phyloP scores from a whole-genome alignment of 2,329 filamentous ascomycete genomes.

The Atkinsonella hypoxylon region DNA sequence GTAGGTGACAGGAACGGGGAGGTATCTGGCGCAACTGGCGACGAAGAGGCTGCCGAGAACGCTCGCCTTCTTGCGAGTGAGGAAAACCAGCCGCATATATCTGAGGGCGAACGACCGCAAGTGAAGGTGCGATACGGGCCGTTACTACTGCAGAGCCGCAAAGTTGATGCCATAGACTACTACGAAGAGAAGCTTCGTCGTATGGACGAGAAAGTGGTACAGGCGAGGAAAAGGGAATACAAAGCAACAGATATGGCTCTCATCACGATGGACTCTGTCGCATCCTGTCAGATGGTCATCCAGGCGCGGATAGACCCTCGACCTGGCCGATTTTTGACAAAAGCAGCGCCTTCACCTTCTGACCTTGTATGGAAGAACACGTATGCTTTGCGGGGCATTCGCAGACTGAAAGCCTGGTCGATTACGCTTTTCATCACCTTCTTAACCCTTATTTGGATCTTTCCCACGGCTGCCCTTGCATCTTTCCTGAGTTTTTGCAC shows the following conservation, averaged over 20 bases:
- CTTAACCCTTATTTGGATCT: conserved; percentile 79
- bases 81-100: conserved; percentile 16
- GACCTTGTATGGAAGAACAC: conserved; percentile 96
- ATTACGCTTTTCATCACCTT: conserved; percentile 75
- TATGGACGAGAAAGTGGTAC: conserved; percentile 62
- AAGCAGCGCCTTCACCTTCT: conserved; percentile 73
- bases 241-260: conserved; percentile 75
- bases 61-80: conserved; percentile 45
- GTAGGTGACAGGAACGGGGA: conserved; percentile 13
- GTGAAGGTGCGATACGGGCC: conserved; percentile 69
- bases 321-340: conserved; percentile 74
- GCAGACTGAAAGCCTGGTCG: conserved; percentile 68
- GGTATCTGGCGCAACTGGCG: conserved; percentile 18
- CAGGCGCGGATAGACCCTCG: conserved; percentile 88
- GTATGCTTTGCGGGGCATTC: conserved; percentile 61
- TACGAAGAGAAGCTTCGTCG: conserved; percentile 76
- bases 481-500: conserved; percentile 70
- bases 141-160: conserved; percentile 57
- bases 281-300: conserved; percentile 86
- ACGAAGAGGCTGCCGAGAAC: conserved; percentile 40
- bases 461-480: conserved; percentile 68
- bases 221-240: conserved; percentile 64
- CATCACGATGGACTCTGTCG: conserved; percentile 93
- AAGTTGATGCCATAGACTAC: conserved; percentile 85
- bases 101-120: conserved; percentile 47